Percentiles rank a stretch among this genome's conserved stretches.
phyloP scores from a whole-genome alignment of 495 filamentous ascomycete genomes.

The Lichenothelia convexa region DNA sequence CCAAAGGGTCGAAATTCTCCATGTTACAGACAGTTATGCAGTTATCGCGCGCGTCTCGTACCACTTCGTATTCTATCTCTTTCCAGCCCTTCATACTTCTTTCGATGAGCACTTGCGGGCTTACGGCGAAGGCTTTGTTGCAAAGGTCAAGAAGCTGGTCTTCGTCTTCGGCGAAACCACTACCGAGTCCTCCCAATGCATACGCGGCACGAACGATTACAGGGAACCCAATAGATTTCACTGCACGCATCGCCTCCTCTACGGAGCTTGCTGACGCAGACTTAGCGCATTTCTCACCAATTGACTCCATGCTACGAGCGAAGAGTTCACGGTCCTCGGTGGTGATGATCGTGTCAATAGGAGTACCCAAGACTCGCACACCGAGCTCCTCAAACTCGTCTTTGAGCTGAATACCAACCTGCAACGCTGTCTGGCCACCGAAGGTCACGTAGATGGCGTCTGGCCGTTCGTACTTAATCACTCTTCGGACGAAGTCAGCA shows the following conservation, averaged over 20 bases:
- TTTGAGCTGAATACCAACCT: conserved; percentile 89
- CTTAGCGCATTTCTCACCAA: conserved; percentile 93
- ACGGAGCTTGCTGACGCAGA: conserved; percentile 77
- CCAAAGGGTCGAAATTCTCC: conserved; percentile 97
- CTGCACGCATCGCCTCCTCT: conserved; percentile 67
- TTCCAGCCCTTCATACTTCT: conserved; percentile 99
- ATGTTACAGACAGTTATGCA: conserved; percentile 99
- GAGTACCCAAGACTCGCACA: conserved; percentile 85
- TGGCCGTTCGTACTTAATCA: conserved; percentile 85
- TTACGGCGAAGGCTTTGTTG: conserved; percentile 83
- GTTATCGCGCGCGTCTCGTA: conserved; percentile 84
- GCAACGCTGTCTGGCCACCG: conserved; percentile 85
- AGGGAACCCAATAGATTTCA: conserved; percentile 81
- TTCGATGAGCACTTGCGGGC: conserved; percentile 90
- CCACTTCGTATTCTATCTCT: conserved; percentile 95
- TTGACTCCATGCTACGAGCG: conserved; percentile 94
- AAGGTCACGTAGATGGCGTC: conserved; percentile 97
- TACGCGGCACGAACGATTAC: conserved; percentile 96
- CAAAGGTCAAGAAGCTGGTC: conserved; percentile 78
- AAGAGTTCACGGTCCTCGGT: conserved; percentile 96
- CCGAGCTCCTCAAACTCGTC: conserved; percentile 84
- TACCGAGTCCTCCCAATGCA: conserved; percentile 85
- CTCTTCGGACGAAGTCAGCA: conserved; percentile 86
- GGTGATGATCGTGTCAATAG: conserved; percentile 94
- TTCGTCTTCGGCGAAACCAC: conserved; percentile 87